Conservation (phyloP, 306 rosid species). For the Vachellia pachyceras region DNA sequence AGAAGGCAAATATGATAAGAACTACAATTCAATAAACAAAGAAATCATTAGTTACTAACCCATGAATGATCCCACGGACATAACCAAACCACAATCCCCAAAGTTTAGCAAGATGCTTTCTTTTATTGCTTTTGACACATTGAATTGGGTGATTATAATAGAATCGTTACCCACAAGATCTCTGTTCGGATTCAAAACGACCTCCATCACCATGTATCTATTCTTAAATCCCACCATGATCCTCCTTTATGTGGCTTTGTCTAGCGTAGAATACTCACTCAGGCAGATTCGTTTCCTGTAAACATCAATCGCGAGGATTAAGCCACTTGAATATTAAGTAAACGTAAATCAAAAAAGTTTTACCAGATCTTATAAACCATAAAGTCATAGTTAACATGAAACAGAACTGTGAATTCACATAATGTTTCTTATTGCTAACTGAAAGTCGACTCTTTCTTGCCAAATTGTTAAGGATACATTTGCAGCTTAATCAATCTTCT, state of each 20-base stretch:
- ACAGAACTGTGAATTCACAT: background rate
- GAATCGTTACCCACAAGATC: too few species aligned
- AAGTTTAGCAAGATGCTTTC: too few species aligned
- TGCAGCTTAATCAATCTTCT: background rate
- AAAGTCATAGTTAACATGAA: background rate
- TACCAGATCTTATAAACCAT: background rate
- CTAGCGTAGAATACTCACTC: background rate
- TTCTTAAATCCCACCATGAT: too few species aligned
- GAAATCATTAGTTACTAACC: too few species aligned
- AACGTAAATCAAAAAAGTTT: background rate
- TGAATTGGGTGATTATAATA: too few species aligned
- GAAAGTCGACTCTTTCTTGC: background rate
- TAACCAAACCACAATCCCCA: too few species aligned
- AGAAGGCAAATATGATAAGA: too few species aligned
- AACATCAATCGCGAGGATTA: background rate
- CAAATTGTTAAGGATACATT: background rate
- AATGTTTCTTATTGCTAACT: background rate
- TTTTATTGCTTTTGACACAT: too few species aligned
- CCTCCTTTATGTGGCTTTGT: conserved; percentile 25
- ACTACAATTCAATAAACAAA: too few species aligned
- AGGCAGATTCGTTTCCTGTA: background rate
- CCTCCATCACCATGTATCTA: too few species aligned
- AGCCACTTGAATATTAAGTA: background rate
- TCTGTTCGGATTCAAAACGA: too few species aligned
- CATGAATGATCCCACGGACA: too few species aligned